Conservation (phyloP, 306 rosid genomes). For the Abrus pulchellus region DNA sequence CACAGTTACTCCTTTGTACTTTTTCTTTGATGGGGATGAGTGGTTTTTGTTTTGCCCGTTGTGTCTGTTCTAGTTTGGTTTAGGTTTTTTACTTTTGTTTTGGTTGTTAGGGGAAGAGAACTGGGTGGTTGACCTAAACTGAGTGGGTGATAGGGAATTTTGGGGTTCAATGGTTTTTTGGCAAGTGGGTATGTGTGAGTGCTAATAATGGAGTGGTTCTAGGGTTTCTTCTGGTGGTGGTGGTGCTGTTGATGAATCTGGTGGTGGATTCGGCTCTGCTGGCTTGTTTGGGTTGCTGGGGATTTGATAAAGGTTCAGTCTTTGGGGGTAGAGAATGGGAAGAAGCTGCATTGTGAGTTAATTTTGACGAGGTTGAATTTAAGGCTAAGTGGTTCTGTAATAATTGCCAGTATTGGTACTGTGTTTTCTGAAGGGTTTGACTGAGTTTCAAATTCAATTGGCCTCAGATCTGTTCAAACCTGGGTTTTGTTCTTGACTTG, state of each 20-base stretch:
- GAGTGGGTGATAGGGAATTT: constrained; percentile 39
- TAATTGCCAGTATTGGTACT: neutral
- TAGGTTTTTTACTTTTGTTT: neutral
- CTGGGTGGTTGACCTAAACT: constrained; percentile 82
- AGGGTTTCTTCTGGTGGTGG: constrained; percentile 47
- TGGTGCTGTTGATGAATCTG: constrained; percentile 41
- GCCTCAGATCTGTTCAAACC: constrained; percentile 29
- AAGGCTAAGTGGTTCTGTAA: constrained; percentile 36
- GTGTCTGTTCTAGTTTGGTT: constrained; percentile 48
- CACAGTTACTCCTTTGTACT: constrained; percentile 39
- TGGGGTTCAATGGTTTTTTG: constrained; percentile 44
- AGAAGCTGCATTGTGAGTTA: constrained; percentile 66
- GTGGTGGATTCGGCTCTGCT: constrained; percentile 46
- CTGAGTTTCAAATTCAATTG: constrained; percentile 15
- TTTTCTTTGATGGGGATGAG: constrained; percentile 59
- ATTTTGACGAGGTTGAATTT: constrained; percentile 38
- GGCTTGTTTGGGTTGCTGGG: constrained; percentile 45
- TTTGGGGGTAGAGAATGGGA: constrained; percentile 46
- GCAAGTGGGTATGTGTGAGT: constrained; percentile 44
- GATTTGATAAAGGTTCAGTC: constrained; percentile 32
- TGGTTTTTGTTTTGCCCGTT: constrained; percentile 52
- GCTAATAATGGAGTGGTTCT: constrained; percentile 67
- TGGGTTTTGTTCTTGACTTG: constrained; percentile 8
- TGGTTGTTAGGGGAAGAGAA: constrained; percentile 39
- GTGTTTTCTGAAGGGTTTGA: constrained; percentile 36